Evolutionary conservation across 129 eudicot species (phyloP).

Genomic region (Daucus carota): DNA sequence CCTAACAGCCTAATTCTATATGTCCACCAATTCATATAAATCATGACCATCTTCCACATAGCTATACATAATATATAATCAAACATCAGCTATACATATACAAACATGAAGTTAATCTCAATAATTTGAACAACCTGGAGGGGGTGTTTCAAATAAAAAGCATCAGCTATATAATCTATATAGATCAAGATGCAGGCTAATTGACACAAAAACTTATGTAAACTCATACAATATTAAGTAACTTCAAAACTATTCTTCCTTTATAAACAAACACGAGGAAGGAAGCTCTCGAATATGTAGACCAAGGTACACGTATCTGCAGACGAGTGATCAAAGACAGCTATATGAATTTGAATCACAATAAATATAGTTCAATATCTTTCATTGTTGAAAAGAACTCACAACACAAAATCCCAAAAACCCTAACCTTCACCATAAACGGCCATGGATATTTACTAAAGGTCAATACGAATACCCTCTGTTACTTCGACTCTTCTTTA

Average conservation of each 20-base stretch:
- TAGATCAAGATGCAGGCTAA: not conserved
- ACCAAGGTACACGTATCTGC: not conserved
- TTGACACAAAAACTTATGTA: not conserved
- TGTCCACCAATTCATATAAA: not conserved
- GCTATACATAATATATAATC: not conserved
- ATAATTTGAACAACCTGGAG: not conserved
- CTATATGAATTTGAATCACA: no score
- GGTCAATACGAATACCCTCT: no score
- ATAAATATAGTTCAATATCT: no score
- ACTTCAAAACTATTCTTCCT: no score
- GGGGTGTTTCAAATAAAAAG: not conserved
- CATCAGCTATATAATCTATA: not conserved
- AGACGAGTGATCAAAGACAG: not conserved
- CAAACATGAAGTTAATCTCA: no score
- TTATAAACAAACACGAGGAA: not conserved
- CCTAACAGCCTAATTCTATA: not conserved
- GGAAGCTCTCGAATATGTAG: not conserved
- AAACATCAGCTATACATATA: no score
- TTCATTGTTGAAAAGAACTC: no score
- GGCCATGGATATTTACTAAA: no score
- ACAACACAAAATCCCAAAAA: no score
- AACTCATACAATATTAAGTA: not conserved
- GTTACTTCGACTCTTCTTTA: no score
- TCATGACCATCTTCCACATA: not conserved
- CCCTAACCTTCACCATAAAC: no score